phyloP scores from a whole-genome alignment of 495 filamentous ascomycete species.

The Aspergillus diversus region DNA sequence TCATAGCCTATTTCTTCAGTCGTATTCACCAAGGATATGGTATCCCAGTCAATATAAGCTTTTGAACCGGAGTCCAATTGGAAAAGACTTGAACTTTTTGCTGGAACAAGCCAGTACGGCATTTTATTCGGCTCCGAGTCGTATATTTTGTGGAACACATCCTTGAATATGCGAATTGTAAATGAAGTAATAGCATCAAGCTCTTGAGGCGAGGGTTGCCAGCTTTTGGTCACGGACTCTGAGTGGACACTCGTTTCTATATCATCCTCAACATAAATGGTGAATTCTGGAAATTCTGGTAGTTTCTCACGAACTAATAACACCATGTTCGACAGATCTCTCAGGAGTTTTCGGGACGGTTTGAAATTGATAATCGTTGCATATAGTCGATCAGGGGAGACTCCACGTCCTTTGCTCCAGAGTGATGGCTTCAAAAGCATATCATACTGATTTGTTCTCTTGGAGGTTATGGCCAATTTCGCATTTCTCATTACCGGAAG shows the following conservation, averaged over 20 bases:
- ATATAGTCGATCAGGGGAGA: conserved; percentile 60
- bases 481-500: conserved; percentile 90
- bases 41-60: conserved; percentile 67
- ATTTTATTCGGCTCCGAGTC: conserved; percentile 63
- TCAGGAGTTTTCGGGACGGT: conserved; percentile 59
- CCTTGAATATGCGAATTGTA: conserved; percentile 76
- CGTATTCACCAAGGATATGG: conserved; percentile 54
- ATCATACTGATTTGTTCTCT: conserved; percentile 70
- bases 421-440: conserved; percentile 80
- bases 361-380: conserved; percentile 65
- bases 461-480: conserved; percentile 77
- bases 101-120: conserved; percentile 84
- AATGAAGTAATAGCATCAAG: conserved; percentile 64
- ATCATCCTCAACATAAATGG: conserved; percentile 68
- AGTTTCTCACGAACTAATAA: conserved; percentile 71
- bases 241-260: conserved; percentile 61
- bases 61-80: conserved; percentile 6
- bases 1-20: conserved; percentile 59
- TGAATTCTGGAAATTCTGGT: conserved; percentile 67
- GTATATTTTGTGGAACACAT: conserved; percentile 88
- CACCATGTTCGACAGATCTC: conserved; percentile 65
- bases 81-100: conserved; percentile 26
- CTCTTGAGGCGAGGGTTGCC: conserved; percentile 46
- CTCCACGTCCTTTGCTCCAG: conserved; percentile 63
- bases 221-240: conserved; percentile 34